phyloP scores from a whole-genome alignment of 2,329 filamentous ascomycete genomes.

The Graphilbum fragrans region DNA sequence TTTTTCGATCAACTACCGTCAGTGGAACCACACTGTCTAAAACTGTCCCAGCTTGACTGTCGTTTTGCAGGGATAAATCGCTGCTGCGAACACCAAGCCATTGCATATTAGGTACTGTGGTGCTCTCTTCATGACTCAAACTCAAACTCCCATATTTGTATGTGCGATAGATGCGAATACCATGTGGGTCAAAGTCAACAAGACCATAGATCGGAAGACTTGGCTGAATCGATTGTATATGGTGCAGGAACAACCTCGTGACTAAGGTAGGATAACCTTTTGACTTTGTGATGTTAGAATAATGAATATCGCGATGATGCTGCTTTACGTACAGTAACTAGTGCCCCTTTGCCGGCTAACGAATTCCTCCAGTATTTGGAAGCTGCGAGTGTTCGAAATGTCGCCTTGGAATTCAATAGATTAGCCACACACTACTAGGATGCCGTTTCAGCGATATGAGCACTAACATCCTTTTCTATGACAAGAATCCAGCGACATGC shows the following conservation, averaged over 20 bases:
- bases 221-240: constrained; percentile 33
- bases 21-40: constrained; percentile 24
- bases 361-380: constrained; percentile 40
- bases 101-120: constrained; percentile 35
- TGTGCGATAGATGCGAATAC: constrained; percentile 59
- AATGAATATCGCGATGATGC: neutral
- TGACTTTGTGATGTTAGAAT: constrained; percentile 32
- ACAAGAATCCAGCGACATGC: constrained; percentile 53
- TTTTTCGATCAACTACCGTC: constrained; percentile 42
- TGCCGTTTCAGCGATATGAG: too few relatives aligned
- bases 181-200: constrained; percentile 67
- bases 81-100: constrained; percentile 49
- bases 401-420: constrained; percentile 41
- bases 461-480: constrained; percentile 62
- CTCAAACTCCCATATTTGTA: constrained; percentile 60
- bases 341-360: constrained; percentile 41
- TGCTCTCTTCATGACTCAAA: constrained; percentile 45
- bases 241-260: constrained; percentile 52
- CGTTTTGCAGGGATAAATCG: neutral
- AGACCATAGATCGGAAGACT: constrained; percentile 48
- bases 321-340: constrained; percentile 46
- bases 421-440: constrained; percentile 9
- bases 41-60: constrained; percentile 8
- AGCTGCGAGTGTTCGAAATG: constrained; percentile 54
- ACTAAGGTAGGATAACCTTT: constrained; percentile 74